Evolutionary conservation across 225 moss, liverwort and hornwort genomes (phyloP).

Genomic region (Marchantia paleacea): DNA sequence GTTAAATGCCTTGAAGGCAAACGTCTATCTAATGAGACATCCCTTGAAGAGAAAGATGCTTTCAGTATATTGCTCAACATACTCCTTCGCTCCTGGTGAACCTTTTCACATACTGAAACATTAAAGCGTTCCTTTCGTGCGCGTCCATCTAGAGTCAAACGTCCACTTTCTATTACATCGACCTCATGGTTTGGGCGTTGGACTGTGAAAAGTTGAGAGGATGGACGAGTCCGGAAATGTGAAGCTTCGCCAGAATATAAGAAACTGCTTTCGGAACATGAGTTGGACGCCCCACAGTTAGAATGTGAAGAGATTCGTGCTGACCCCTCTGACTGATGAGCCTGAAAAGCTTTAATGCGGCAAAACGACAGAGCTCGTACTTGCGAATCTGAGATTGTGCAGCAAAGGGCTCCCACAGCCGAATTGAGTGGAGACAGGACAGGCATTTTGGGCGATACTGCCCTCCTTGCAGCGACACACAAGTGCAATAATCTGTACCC

Average conservation of each 20-base stretch:
- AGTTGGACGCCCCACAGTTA: neutral
- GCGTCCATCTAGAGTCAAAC: neutral
- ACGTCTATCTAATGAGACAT: neutral
- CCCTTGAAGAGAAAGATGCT: neutral
- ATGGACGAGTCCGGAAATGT: neutral
- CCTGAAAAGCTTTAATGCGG: conserved; percentile 16
- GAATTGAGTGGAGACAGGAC: conserved; percentile 23
- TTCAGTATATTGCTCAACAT: neutral
- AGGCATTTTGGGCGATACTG: conserved; percentile 29
- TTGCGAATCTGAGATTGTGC: conserved; percentile 16
- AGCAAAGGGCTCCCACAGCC: conserved; percentile 20
- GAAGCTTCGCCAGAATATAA: neutral
- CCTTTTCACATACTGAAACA: neutral
- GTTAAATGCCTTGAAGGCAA: neutral
- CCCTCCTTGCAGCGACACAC: conserved; percentile 25
- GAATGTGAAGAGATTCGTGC: neutral
- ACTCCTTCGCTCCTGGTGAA: neutral
- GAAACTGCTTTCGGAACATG: neutral
- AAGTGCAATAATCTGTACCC: conserved; percentile 15
- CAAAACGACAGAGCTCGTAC: conserved; percentile 14
- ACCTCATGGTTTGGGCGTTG: neutral
- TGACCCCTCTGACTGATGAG: conserved; percentile 5
- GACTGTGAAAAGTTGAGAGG: neutral
- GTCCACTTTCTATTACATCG: neutral
- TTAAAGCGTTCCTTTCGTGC: neutral